Evolutionary conservation across 2,329 filamentous ascomycete species (phyloP).

Genomic region (Ambrosiella cleistominuta): DNA sequence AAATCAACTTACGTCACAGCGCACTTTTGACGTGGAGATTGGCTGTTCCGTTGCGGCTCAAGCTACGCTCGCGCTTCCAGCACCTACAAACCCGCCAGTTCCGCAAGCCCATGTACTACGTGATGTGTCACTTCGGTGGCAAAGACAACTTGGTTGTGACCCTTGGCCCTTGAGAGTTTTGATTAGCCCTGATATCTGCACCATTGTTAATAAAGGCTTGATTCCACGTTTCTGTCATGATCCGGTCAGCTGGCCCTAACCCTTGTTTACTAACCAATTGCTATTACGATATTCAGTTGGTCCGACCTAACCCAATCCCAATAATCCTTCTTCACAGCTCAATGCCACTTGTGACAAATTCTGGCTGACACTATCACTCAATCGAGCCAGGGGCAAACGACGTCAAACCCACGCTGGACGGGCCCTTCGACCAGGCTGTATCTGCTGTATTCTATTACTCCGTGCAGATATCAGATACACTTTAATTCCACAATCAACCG

Average conservation of each 20-base stretch:
- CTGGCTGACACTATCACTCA: neutral
- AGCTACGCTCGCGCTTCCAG: neutral
- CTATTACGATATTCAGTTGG: neutral
- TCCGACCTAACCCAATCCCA: neutral
- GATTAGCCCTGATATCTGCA: neutral
- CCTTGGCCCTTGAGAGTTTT: neutral
- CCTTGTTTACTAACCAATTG: neutral
- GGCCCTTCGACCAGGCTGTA: slow-evolving; percentile 7
- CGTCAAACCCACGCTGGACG: slow-evolving; percentile 2
- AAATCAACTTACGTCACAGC: no score
- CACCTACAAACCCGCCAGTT: neutral
- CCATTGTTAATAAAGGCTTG: no score
- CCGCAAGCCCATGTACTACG: neutral
- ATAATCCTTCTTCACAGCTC: no score
- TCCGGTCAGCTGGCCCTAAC: neutral
- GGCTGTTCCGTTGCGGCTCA: neutral
- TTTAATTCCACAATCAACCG: neutral
- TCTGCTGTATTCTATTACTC: slow-evolving; percentile 1
- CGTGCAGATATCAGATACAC: neutral
- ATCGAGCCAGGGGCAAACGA: slow-evolving; percentile 11
- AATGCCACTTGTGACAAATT: neutral
- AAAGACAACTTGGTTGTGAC: neutral
- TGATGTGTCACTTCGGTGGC: neutral
- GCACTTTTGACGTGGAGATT: neutral
- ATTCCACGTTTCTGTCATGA: neutral